Percentiles rank a stretch among this genome's conserved stretches.
Evolutionary conservation across 73 alveolate species (phyloP).

Genomic region (Stentor coeruleus): DNA sequence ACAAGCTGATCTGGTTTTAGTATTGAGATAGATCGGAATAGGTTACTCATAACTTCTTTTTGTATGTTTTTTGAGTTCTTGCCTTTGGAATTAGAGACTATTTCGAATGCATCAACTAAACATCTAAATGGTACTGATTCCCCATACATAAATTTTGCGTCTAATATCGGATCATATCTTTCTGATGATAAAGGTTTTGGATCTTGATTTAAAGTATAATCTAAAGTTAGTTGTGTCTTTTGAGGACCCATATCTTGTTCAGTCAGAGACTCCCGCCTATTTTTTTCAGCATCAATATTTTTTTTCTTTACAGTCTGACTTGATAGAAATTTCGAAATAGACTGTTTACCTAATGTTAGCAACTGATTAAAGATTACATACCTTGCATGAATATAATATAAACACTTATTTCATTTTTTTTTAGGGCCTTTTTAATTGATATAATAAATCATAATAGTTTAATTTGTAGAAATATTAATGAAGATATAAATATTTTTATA

Average conservation of each 20-base stretch:
- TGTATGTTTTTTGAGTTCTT: slow-evolving; percentile 72
- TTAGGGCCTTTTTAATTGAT: no score
- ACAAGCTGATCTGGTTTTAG: slow-evolving; percentile 59
- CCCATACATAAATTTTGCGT: slow-evolving; percentile 47
- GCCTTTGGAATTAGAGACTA: slow-evolving; percentile 79
- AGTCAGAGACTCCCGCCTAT: no score
- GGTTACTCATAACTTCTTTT: slow-evolving; percentile 71
- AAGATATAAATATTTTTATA: no score
- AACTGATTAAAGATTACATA: background rate
- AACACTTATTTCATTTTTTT: no score
- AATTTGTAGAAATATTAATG: no score
- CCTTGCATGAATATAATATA: no score
- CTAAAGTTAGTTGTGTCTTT: no score
- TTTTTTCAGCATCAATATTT: no score
- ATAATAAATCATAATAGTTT: no score
- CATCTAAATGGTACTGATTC: slow-evolving; percentile 59
- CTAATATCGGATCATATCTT: slow-evolving; percentile 44
- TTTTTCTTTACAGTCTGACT: background rate
- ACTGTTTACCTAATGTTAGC: background rate
- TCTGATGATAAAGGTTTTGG: background rate
- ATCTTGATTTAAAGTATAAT: background rate
- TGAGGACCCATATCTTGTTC: no score
- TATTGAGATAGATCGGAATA: slow-evolving; percentile 66
- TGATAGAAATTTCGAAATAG: background rate
- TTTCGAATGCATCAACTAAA: slow-evolving; percentile 55